Evolutionary conservation across 2,329 filamentous ascomycete species (phyloP).

Genomic region (Cladophialophora chaetospira): DNA sequence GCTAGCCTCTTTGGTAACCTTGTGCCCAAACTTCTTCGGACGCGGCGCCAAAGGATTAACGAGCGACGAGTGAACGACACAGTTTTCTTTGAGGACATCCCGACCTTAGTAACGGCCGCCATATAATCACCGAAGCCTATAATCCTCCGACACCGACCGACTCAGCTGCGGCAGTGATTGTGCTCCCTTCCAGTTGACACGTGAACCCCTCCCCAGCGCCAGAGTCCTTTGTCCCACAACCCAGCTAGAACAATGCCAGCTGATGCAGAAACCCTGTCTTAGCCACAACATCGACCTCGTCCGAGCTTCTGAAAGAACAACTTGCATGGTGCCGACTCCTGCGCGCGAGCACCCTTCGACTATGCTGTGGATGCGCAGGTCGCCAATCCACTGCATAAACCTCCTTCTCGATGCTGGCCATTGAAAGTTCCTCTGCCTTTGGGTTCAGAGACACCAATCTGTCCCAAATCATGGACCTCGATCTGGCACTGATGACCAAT

Average conservation of each 20-base stretch:
- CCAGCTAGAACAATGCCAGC: neutral
- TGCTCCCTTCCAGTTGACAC: slow-evolving; percentile 1
- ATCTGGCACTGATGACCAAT: slow-evolving; percentile 14
- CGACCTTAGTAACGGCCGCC: neutral
- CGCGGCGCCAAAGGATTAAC: neutral
- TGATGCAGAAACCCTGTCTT: neutral
- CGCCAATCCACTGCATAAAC: slow-evolving; percentile 14
- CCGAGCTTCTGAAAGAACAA: neutral
- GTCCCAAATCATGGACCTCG: slow-evolving; percentile 27
- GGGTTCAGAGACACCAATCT: slow-evolving; percentile 25
- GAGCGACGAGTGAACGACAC: neutral
- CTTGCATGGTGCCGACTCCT: neutral
- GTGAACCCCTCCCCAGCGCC: slow-evolving; percentile 2
- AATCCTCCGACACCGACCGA: neutral
- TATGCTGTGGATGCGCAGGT: slow-evolving; percentile 26
- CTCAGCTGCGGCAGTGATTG: neutral
- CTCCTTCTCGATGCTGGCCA: slow-evolving; percentile 26
- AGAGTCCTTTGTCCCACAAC: slow-evolving; percentile 4
- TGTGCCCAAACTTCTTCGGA: neutral
- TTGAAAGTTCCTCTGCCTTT: slow-evolving; percentile 23
- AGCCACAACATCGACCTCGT: neutral
- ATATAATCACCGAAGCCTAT: neutral
- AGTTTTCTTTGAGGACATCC: neutral
- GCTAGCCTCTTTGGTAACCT: neutral
- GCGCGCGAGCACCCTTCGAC: no score